A percentile compares a stretch with the other conserved stretches of the same genome.
These are phyloP conservation scores for Lepidopterella palustris DNA, from an alignment of 495 filamentous ascomycete genomes.

Conservation along the genomic window DNA sequence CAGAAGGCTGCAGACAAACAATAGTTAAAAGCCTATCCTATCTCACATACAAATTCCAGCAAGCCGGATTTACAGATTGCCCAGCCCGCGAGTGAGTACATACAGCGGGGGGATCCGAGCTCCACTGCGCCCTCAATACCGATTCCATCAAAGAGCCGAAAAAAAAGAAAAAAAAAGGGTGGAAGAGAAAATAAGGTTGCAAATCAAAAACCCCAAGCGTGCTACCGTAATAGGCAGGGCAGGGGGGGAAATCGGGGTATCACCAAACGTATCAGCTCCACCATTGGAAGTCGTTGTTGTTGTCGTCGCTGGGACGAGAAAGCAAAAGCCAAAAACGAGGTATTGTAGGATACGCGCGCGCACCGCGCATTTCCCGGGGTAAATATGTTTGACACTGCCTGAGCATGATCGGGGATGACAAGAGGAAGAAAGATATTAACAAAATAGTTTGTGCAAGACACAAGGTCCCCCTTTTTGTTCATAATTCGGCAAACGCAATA, in stretches of 20 bases:
- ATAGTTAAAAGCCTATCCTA: no score
- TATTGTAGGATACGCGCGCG: not conserved
- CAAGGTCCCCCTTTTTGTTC: not conserved
- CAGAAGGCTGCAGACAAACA: no score
- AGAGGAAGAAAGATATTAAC: not conserved
- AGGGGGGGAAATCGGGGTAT: not conserved
- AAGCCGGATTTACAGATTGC: not conserved
- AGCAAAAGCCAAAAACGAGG: not conserved
- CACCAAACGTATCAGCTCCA: slow-evolving; percentile 1
- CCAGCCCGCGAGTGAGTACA: not conserved
- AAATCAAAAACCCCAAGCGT: not conserved
- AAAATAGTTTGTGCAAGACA: not conserved
- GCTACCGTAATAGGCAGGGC: not conserved
- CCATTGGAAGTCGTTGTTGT: not conserved
- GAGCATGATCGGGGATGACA: not conserved
- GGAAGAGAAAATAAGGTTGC: not conserved
- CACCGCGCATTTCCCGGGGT: not conserved
- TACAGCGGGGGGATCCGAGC: not conserved
- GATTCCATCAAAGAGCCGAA: not conserved
- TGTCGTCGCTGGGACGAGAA: not conserved
- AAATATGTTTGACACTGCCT: not conserved
- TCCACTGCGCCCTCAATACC: not conserved
- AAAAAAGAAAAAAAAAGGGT: not conserved
- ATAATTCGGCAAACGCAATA: not conserved
- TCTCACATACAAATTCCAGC: not conserved